These are phyloP conservation scores for Zygoascus sp. DNA, from an alignment of 1,139 yeast genomes.

Conservation along the genomic window DNA sequence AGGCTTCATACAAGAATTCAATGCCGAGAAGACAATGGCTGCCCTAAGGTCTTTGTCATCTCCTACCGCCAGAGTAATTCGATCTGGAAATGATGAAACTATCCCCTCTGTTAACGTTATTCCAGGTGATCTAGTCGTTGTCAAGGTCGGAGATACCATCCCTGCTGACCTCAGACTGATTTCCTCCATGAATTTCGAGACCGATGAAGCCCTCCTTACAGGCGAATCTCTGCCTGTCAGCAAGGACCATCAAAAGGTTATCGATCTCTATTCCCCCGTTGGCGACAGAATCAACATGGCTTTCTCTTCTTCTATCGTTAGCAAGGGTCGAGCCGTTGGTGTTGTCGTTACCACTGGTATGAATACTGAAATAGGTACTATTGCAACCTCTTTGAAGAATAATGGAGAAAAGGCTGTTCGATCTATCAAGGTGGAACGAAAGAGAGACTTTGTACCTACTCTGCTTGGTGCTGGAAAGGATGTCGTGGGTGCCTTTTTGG, in stretches of 20 bases:
- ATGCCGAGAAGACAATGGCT: constrained; percentile 80
- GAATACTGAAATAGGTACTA: constrained; percentile 70
- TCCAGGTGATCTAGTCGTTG: constrained; percentile 68
- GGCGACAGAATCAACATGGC: constrained; percentile 78
- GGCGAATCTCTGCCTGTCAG: constrained; percentile 79
- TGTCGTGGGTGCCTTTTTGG: constrained; percentile 63
- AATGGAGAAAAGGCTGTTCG: constrained; percentile 32
- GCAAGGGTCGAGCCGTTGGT: constrained; percentile 75
- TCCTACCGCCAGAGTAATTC: constrained; percentile 65
- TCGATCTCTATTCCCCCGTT: constrained; percentile 52
- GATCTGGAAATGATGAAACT: constrained; percentile 57
- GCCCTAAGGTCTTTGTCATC: constrained; percentile 64
- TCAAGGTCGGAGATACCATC: constrained; percentile 71
- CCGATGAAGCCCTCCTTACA: constrained; percentile 75
- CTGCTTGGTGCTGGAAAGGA: constrained; percentile 45
- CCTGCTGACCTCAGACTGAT: constrained; percentile 72
- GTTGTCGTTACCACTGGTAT: constrained; percentile 64
- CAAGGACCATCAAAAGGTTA: constrained; percentile 47
- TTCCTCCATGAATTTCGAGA: constrained; percentile 62
- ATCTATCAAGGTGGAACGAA: constrained; percentile 34
- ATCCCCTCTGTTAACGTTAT: constrained; percentile 67
- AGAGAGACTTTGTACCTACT: constrained; percentile 49
- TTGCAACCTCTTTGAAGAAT: constrained; percentile 59
- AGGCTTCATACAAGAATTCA: constrained; percentile 66
- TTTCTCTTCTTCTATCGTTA: constrained; percentile 62